A percentile compares a stretch with the other conserved stretches of the same genome.
Conservation (phyloP, 257 asterid species). For the Apocynum venetum region DNA sequence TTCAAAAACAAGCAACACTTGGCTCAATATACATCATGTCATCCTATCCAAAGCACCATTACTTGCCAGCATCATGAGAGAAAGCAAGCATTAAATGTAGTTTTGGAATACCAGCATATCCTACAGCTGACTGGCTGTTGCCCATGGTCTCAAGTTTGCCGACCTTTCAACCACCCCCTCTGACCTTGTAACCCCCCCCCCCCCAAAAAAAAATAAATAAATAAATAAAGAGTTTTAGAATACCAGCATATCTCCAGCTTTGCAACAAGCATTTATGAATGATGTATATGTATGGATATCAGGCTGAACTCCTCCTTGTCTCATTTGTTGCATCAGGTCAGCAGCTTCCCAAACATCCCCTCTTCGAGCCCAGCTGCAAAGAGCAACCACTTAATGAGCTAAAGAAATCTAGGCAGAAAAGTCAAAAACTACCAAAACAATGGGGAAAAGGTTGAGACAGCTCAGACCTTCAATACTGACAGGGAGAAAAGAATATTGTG, state of each 20-base stretch:
- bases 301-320: constrained; percentile 82
- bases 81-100: constrained; percentile 1
- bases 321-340: constrained; percentile 98
- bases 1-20: neutral
- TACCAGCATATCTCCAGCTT: constrained; percentile 98
- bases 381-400: constrained; percentile 7
- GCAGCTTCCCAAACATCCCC: constrained; percentile 99
- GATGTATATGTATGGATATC: constrained; percentile 97
- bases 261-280: constrained; percentile 87
- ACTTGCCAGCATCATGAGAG: neutral
- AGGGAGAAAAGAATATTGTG: neutral
- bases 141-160: neutral
- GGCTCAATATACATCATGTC: neutral
- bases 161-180: neutral
- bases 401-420: neutral
- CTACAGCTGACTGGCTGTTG: neutral
- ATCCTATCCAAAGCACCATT: neutral
- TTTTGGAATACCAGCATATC: neutral
- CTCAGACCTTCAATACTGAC: neutral
- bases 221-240: neutral
- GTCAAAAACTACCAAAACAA: neutral
- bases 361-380: constrained; percentile 93
- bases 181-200: neutral
- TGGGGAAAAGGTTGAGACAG: neutral
- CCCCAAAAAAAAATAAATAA: neutral